Conservation (phyloP, 1,284 basidiomycete species). For the Malassezia caprae region DNA sequence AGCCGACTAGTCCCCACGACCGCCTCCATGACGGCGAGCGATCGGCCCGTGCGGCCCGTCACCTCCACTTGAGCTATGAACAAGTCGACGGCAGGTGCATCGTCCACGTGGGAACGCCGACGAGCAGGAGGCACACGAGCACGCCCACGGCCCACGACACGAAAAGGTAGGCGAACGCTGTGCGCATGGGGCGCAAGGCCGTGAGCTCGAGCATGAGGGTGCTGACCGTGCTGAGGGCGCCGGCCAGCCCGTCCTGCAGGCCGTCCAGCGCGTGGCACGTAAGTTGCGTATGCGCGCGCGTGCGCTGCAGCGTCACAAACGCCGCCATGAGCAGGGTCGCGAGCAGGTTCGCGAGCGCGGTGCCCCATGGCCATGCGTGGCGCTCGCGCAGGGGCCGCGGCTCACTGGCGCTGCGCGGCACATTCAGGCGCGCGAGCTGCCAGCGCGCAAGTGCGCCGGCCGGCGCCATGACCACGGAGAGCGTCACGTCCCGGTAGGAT, state of each 20-base stretch:
- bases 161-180: constrained; percentile 31
- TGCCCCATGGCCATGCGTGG: constrained; percentile 63
- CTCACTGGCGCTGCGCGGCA: constrained; percentile 61
- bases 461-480: constrained; percentile 79
- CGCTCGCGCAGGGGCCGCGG: constrained; percentile 33
- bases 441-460: constrained; percentile 80
- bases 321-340: constrained; percentile 50
- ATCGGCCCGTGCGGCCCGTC: background rate
- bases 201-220: constrained; percentile 78
- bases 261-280: constrained; percentile 34
- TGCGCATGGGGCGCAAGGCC: constrained; percentile 51
- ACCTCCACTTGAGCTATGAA: background rate
- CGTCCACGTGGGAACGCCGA: constrained; percentile 40
- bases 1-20: background rate
- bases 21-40: constrained; percentile 2
- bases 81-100: constrained; percentile 33
- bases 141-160: constrained; percentile 29
- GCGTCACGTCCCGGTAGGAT: constrained; percentile 69
- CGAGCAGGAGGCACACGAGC: constrained; percentile 29
- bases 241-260: constrained; percentile 82
- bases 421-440: constrained; percentile 62
- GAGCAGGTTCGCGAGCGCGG: constrained; percentile 71
- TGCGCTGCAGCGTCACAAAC: constrained; percentile 21
- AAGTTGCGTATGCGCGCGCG: constrained; percentile 12
- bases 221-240: constrained; percentile 84